Percentiles rank a stretch among this genome's conserved stretches.
Conservation (phyloP, 23 red algal genomes). For the Pyropia yezoensis region DNA sequence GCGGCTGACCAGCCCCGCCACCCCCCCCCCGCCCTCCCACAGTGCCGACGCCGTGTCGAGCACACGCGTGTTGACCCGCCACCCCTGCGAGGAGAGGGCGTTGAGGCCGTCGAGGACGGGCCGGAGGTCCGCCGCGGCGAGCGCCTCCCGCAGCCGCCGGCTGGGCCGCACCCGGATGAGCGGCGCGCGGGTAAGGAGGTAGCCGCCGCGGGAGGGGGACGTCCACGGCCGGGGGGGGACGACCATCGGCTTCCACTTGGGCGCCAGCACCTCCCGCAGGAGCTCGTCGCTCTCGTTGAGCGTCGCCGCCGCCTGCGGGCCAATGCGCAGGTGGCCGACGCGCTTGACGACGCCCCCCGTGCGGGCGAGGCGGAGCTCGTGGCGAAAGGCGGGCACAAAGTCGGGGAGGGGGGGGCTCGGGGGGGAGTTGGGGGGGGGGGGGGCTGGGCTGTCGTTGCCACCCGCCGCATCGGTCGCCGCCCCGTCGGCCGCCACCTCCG, state of each 20-base stretch:
- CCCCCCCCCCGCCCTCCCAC: conserved; percentile 59
- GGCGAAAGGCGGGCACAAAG: conserved; percentile 49
- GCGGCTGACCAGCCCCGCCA: conserved; percentile 67
- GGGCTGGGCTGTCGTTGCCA: no score
- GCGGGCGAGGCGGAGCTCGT: conserved; percentile 18
- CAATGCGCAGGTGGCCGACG: conserved; percentile 33
- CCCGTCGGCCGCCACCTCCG: no score
- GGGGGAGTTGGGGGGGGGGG: no score
- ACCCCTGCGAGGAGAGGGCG: conserved; percentile 51
- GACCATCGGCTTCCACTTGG: conserved; percentile 79
- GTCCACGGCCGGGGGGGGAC: conserved; percentile 78
- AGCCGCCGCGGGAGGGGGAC: conserved; percentile 38
- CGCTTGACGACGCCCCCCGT: neutral
- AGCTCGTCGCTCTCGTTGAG: conserved; percentile 24
- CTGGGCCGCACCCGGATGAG: conserved; percentile 39
- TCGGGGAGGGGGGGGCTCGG: neutral
- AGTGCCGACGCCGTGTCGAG: conserved; percentile 54
- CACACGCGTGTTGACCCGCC: conserved; percentile 58
- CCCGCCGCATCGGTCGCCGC: no score
- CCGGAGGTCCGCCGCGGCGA: conserved; percentile 40
- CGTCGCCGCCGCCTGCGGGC: conserved; percentile 13
- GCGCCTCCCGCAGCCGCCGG: conserved; percentile 24
- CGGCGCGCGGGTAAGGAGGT: conserved; percentile 30
- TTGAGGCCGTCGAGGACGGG: conserved; percentile 70
- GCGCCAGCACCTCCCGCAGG: conserved; percentile 22